Percentiles rank a stretch among this genome's conserved stretches.
These are phyloP conservation scores for Fusarium lateritium DNA, from an alignment of 2,329 filamentous ascomycete genomes.

Conservation along the genomic window DNA sequence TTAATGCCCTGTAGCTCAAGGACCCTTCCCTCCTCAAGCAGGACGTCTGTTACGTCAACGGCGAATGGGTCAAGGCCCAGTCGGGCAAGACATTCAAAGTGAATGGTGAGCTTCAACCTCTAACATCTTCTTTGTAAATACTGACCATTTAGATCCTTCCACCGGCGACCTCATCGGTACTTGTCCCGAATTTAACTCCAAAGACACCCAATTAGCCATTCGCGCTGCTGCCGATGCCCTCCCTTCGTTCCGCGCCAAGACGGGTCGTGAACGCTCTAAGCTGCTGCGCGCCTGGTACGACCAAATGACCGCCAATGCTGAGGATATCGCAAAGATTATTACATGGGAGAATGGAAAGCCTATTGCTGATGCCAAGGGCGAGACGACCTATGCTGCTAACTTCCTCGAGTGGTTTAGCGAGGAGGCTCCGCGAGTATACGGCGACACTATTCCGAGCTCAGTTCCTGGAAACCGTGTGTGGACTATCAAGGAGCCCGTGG, in stretches of 20 bases:
- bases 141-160: slow-evolving; percentile 76
- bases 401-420: slow-evolving; percentile 89
- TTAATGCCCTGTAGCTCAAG: slow-evolving; percentile 69
- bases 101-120: slow-evolving; percentile 65
- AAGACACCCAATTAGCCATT: slow-evolving; percentile 87
- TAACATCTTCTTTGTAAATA: background rate
- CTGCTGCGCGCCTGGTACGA: slow-evolving; percentile 87
- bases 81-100: slow-evolving; percentile 95
- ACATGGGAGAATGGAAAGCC: slow-evolving; percentile 95
- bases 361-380: slow-evolving; percentile 79
- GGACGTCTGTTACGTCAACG: slow-evolving; percentile 88
- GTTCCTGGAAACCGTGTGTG: slow-evolving; percentile 81
- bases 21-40: slow-evolving; percentile 88
- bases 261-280: slow-evolving; percentile 80
- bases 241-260: slow-evolving; percentile 77
- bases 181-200: slow-evolving; percentile 84
- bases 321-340: slow-evolving; percentile 86
- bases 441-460: slow-evolving; percentile 80
- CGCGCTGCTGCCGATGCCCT: slow-evolving; percentile 85
- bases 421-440: slow-evolving; percentile 81
- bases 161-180: slow-evolving; percentile 85
- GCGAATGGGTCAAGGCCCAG: slow-evolving; percentile 88
- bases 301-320: slow-evolving; percentile 81
- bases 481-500: slow-evolving; percentile 86
- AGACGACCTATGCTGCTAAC: slow-evolving; percentile 79